Percentiles rank a stretch among this genome's conserved stretches.
Conservation (phyloP, 2,329 filamentous ascomycete species). For the Talaromyces amestolkiae region DNA sequence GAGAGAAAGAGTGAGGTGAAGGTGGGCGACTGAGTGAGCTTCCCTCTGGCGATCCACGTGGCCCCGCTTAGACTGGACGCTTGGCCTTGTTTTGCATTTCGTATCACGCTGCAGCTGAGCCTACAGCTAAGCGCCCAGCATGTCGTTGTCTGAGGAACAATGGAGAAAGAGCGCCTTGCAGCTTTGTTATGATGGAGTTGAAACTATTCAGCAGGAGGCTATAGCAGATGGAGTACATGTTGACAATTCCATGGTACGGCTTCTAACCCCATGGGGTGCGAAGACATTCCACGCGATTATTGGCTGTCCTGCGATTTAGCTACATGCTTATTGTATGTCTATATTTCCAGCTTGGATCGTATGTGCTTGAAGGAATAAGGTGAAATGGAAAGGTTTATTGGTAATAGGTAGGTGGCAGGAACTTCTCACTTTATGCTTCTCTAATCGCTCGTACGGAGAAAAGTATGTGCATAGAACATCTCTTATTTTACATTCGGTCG, state of each 20-base stretch:
- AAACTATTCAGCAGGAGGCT: neutral
- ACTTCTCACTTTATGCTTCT: neutral
- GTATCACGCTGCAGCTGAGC: slow-evolving; percentile 2
- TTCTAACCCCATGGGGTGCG: slow-evolving; percentile 19
- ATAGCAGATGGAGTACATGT: neutral
- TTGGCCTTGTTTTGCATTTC: slow-evolving; percentile 4
- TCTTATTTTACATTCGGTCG: slow-evolving; percentile 6
- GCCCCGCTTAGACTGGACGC: slow-evolving; percentile 24
- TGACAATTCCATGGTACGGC: slow-evolving; percentile 19
- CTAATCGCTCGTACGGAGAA: neutral
- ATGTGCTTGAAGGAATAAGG: neutral
- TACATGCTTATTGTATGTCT: neutral
- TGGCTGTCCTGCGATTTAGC: neutral
- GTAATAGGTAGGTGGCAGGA: neutral
- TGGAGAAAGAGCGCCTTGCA: neutral
- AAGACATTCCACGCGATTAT: slow-evolving; percentile 3
- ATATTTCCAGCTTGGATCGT: neutral
- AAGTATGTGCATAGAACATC: slow-evolving; percentile 1
- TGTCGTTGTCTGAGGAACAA: neutral
- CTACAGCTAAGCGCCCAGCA: neutral
- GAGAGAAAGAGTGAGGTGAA: slow-evolving; percentile 1
- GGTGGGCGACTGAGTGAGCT: slow-evolving; percentile 7
- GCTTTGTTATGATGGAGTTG: neutral
- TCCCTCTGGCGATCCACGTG: slow-evolving; percentile 27
- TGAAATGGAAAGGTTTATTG: neutral